Base-by-base conservation (phyloP, 2,329 filamentous ascomycete species). In the Paracoccidioides brasiliensis region DNA sequence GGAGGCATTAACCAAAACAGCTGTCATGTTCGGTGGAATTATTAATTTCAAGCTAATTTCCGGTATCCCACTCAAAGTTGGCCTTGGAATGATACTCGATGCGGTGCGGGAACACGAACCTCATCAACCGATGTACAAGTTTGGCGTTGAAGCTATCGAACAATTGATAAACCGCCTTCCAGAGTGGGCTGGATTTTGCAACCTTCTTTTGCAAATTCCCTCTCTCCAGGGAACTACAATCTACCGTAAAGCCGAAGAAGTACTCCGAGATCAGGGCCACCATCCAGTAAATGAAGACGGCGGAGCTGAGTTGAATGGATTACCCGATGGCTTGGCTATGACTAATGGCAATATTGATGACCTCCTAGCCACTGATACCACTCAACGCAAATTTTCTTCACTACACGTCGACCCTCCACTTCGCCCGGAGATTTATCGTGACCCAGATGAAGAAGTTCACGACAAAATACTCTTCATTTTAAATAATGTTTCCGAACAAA, bases 51-150 rank as follows among this genome's bases (percentile, higher is more conserved):
- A 90, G 65, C 79, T 98, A 5, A 86, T 98, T 52, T 89, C 90
- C 5, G 86, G 90, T 44, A 81, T 98, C 15, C 89, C 93, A 3
- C 81, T 97, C 38, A 90, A 95, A 67, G 90, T 95, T 56, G 93
- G 88, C n/a, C 76, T 97, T 14, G 90, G 88, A 14, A 96, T 98
- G 89, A 95, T 98, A 60, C 76, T 97, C n/a, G 90, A 98, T 69
- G 89, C 93, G 10, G 90, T 98, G 30, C 81, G 88, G 60, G 90
- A 95, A 60, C 88, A 93, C 64, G 75, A 80, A 37, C 82, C 86
- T 0, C 86, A 94, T 37, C 84, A 90, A 58, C 84, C 88, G 0
- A 97, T 98, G 93, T 97, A 93, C 76, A 95, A 96, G 65, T 98
- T 98, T 67, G 93, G 94, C 9, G 79, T 98, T 10, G 93, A 98